These are phyloP conservation scores for Boeremia exigua DNA, from an alignment of 2,329 filamentous ascomycete genomes.

Conservation along the genomic window DNA sequence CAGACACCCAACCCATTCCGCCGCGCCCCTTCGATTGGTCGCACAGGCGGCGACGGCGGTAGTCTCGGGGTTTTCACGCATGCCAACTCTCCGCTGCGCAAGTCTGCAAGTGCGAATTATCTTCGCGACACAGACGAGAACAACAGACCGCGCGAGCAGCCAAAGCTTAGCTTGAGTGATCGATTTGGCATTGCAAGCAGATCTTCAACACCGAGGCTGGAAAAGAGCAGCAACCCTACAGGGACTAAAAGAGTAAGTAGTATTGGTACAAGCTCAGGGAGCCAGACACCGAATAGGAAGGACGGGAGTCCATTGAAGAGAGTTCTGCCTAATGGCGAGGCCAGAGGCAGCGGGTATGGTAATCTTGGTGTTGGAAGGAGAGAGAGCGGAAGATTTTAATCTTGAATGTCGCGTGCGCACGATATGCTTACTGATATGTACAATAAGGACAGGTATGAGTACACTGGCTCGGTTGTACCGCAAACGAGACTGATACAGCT, in stretches of 20 bases:
- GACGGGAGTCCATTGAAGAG: constrained; percentile 54
- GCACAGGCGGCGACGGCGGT: constrained; percentile 68
- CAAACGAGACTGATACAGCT: neutral
- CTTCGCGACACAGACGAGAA: constrained; percentile 37
- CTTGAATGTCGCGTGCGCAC: neutral
- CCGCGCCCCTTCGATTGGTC: constrained; percentile 58
- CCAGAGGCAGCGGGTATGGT: constrained; percentile 32
- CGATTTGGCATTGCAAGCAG: constrained; percentile 12
- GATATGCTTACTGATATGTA: neutral
- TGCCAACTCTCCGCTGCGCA: constrained; percentile 81
- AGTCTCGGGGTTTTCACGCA: constrained; percentile 82
- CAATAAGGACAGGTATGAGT: neutral
- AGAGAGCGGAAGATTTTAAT: constrained; percentile 36
- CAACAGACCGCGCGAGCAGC: constrained; percentile 1
- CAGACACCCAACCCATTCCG: constrained; percentile 57
- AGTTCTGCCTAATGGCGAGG: constrained; percentile 41
- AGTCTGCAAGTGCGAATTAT: constrained; percentile 69
- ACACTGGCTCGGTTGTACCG: neutral
- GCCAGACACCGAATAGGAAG: constrained; percentile 36
- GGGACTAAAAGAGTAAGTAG: constrained; percentile 30
- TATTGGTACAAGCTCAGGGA: neutral
- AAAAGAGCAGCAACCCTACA: constrained; percentile 17
- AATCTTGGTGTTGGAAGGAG: constrained; percentile 33
- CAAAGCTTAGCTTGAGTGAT: constrained; percentile 11
- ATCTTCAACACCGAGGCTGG: constrained; percentile 10